Evolutionary conservation across 2,329 filamentous ascomycete species (phyloP).

Genomic region (Cercospora zeae-maydis): DNA sequence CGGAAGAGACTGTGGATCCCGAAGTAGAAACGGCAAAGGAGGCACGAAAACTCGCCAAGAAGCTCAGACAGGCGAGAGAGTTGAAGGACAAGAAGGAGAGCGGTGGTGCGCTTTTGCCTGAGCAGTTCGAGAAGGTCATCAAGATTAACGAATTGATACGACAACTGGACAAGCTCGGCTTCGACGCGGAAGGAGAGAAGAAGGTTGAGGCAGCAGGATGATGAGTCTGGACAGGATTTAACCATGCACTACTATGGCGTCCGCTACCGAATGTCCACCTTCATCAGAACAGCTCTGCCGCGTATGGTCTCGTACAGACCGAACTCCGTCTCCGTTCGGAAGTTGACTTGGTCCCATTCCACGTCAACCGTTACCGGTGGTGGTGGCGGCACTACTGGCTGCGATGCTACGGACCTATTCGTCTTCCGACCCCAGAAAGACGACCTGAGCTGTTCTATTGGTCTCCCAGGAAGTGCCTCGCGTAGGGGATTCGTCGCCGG

Average conservation of each 20-base stretch:
- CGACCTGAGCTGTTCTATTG: conserved; percentile 12
- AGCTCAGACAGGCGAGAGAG: conserved; percentile 87
- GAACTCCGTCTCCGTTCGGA: conserved; percentile 44
- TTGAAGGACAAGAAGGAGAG: conserved; percentile 86
- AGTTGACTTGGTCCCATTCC: conserved; percentile 39
- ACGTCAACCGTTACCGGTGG: conserved; percentile 31
- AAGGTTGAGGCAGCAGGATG: conserved; percentile 18
- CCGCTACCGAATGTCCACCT: conserved; percentile 26
- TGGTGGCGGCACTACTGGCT: conserved; percentile 1
- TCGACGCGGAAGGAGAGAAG: conserved; percentile 72
- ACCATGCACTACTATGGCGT: neutral
- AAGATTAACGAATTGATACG: conserved; percentile 92
- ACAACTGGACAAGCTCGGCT: conserved; percentile 79
- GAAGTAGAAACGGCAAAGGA: conserved; percentile 88
- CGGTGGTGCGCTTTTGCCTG: conserved; percentile 77
- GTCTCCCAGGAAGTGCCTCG: conserved; percentile 14
- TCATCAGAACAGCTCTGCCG: conserved; percentile 27
- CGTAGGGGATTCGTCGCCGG: neutral
- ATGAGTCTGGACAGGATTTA: neutral
- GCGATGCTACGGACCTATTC: conserved; percentile 12
- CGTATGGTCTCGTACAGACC: conserved; percentile 44
- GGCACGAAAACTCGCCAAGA: conserved; percentile 86
- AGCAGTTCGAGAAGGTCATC: conserved; percentile 96
- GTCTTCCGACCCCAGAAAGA: conserved; percentile 25
- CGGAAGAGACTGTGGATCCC: conserved; percentile 54